Conservation (phyloP, 1,284 basidiomycete species). For the Pseudozyma thailandica region DNA sequence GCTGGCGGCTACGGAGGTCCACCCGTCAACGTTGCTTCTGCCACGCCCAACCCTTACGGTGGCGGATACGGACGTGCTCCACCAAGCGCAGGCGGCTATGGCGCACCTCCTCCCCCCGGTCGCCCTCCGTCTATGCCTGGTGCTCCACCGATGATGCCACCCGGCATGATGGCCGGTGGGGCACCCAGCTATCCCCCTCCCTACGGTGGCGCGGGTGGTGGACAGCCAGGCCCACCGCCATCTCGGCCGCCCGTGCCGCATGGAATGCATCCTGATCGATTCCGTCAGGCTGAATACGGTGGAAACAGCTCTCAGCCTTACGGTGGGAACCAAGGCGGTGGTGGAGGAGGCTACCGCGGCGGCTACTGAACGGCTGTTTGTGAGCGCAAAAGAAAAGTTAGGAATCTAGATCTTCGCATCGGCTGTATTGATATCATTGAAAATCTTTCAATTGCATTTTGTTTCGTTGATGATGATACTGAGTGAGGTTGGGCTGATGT, state of each 20-base stretch:
- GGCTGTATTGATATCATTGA: constrained; percentile 18
- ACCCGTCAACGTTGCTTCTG: constrained; percentile 31
- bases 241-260: constrained; percentile 42
- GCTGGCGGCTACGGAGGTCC: constrained; percentile 33
- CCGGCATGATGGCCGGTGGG: constrained; percentile 31
- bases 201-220: constrained; percentile 9
- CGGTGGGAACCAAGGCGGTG: constrained; percentile 2
- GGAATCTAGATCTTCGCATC: too few species aligned
- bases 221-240: constrained; percentile 37
- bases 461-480: too few species aligned
- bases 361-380: too few species aligned
- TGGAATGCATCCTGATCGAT: constrained; percentile 57
- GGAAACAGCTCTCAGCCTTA: constrained; percentile 16
- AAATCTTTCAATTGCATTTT: too few species aligned
- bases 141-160: constrained; percentile 39
- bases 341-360: constrained; percentile 1
- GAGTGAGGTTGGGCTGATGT: too few species aligned
- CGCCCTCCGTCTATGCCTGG: constrained; percentile 42
- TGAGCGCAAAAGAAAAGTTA: background rate
- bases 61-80: constrained; percentile 17
- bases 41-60: constrained; percentile 41
- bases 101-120: constrained; percentile 31
- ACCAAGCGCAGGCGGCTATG: constrained; percentile 22
- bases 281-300: constrained; percentile 45
- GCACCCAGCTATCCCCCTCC: constrained; percentile 33